Conservation (phyloP, 805 yeast species). For the Yarrowia phangngaensis region DNA sequence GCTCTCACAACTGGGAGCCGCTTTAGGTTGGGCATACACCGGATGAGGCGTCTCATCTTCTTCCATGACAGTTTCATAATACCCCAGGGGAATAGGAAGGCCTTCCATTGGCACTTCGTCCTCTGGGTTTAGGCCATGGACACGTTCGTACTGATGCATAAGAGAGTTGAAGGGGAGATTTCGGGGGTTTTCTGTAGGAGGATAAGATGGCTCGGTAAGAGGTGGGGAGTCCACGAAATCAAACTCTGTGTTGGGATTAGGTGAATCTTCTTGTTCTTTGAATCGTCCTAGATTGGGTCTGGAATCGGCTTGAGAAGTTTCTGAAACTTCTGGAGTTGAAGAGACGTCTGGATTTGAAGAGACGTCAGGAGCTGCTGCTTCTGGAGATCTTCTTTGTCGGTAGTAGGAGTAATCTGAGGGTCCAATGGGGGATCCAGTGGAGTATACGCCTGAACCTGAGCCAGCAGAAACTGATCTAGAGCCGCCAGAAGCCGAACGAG, state of each 20-base stretch:
- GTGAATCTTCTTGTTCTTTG: constrained; percentile 17
- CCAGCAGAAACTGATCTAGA: background rate
- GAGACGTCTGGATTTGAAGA: too few species aligned
- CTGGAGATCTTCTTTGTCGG: too few species aligned
- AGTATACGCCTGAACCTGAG: constrained; percentile 12
- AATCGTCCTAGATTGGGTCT: constrained; percentile 14
- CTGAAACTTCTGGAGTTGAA: too few species aligned
- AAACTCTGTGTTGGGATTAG: constrained; percentile 5
- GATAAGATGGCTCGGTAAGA: constrained; percentile 14
- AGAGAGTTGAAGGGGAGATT: constrained; percentile 26
- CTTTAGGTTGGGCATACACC: constrained; percentile 24
- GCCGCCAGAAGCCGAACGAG: constrained; percentile 5
- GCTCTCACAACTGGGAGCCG: constrained; percentile 15
- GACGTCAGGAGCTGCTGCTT: too few species aligned
- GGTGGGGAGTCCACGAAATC: constrained; percentile 13
- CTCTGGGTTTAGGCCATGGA: constrained; percentile 21
- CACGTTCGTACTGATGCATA: constrained; percentile 27
- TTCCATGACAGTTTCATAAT: constrained; percentile 26
- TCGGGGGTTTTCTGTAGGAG: constrained; percentile 4
- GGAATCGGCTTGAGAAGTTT: too few species aligned
- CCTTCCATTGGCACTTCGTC: constrained; percentile 25
- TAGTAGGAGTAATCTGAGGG: constrained; percentile 15
- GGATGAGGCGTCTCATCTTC: constrained; percentile 25
- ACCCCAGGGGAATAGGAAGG: constrained; percentile 20
- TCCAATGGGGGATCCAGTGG: constrained; percentile 4